Percentiles rank a stretch among this genome's conserved stretches.
phyloP scores from a whole-genome alignment of 2,329 filamentous ascomycete species.

The Ceratocystis destructans region DNA sequence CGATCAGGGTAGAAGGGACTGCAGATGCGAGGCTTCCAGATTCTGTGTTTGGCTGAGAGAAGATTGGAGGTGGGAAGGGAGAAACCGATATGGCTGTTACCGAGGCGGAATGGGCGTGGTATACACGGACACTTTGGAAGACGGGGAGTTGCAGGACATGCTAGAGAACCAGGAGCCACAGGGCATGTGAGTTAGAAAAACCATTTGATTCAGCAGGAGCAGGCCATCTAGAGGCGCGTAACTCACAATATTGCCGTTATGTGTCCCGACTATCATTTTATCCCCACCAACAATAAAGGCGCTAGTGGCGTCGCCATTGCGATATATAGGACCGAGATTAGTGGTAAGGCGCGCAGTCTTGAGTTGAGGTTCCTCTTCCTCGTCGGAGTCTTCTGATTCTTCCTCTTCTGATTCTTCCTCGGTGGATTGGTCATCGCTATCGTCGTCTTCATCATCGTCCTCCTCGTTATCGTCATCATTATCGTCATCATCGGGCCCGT shows the following conservation, averaged over 20 bases:
- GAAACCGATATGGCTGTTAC: constrained; percentile 84
- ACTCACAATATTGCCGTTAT: constrained; percentile 88
- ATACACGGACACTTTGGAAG: constrained; percentile 69
- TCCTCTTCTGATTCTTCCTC: constrained; percentile 38
- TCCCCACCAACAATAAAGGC: constrained; percentile 81
- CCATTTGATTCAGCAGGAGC: neutral
- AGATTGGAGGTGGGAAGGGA: constrained; percentile 54
- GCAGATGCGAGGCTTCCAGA: constrained; percentile 4
- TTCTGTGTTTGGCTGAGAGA: neutral
- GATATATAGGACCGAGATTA: constrained; percentile 66
- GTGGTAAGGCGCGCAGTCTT: constrained; percentile 85
- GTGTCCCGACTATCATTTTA: constrained; percentile 94
- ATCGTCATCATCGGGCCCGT: constrained; percentile 19
- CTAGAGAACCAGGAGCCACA: constrained; percentile 34
- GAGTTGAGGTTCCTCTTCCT: constrained; percentile 84
- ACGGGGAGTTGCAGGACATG: constrained; percentile 75
- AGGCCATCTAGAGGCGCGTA: neutral
- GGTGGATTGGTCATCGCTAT: constrained; percentile 26
- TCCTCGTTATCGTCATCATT: constrained; percentile 23
- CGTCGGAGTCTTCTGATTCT: constrained; percentile 58
- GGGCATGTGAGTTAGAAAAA: neutral
- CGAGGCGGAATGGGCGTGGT: constrained; percentile 85
- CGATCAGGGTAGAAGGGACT: constrained; percentile 4
- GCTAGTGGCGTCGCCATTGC: constrained; percentile 90
- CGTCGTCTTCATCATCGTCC: constrained; percentile 27